A percentile compares a stretch with the other conserved stretches of the same genome.
Conservation (phyloP, 805 yeast genomes). For the Ogataea glucozyma region DNA sequence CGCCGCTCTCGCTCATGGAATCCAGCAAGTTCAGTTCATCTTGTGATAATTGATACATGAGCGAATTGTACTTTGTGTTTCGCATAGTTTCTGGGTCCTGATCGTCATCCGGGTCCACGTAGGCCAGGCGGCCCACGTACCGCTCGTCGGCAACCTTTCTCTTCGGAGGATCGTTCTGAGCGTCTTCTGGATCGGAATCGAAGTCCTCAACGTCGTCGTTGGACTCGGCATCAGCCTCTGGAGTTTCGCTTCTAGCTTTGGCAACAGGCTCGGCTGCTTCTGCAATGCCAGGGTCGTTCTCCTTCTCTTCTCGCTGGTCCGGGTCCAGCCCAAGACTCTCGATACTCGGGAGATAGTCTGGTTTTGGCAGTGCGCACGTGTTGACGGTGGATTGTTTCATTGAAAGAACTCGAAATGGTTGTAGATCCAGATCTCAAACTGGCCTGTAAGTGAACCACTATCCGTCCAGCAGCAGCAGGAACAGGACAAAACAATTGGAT, state of each 20-base stretch:
- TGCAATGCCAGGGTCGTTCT: background rate
- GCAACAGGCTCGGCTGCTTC: background rate
- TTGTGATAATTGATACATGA: constrained; percentile 28
- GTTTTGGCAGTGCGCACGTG: constrained; percentile 12
- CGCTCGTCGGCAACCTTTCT: constrained; percentile 14
- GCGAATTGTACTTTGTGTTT: constrained; percentile 33
- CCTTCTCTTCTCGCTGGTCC: background rate
- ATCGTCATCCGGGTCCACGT: constrained; percentile 23
- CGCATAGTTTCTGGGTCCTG: constrained; percentile 30
- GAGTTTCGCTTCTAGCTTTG: too few relatives aligned
- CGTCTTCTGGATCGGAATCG: background rate
- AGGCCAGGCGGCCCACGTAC: constrained; percentile 14
- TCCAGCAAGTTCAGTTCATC: constrained; percentile 21
- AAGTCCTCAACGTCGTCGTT: background rate
- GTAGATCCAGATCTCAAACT: background rate
- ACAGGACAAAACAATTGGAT: too few relatives aligned
- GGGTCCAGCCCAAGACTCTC: constrained; percentile 13
- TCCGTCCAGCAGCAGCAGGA: too few relatives aligned
- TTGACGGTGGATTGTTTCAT: constrained; percentile 3
- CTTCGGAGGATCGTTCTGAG: background rate
- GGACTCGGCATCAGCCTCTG: background rate
- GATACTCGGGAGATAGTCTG: constrained; percentile 15
- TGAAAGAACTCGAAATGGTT: background rate
- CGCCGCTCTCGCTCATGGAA: constrained; percentile 10
- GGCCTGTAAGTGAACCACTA: too few relatives aligned